Conservation (phyloP, 2,329 filamentous ascomycete species). For the Aspergillus japonicus region DNA sequence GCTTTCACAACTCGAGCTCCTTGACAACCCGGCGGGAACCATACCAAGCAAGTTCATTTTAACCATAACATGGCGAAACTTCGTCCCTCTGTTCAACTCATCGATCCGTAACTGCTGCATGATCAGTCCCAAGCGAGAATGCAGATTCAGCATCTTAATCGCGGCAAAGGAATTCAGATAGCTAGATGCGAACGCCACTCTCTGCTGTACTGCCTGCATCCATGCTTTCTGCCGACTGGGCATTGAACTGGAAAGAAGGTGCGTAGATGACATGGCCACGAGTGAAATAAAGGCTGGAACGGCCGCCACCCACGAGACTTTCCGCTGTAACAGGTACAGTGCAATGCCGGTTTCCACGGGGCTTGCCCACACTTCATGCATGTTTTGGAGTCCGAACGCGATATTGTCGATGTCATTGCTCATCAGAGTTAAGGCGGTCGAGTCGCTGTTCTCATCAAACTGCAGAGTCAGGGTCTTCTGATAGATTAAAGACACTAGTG, state of each 20-base stretch:
- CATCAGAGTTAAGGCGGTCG: constrained; percentile 48
- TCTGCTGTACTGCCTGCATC: background rate
- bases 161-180: background rate
- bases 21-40: too few species aligned
- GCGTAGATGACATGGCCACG: background rate
- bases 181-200: background rate
- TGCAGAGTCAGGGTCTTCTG: constrained; percentile 44
- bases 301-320: too few species aligned
- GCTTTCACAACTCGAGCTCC: background rate
- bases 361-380: constrained; percentile 22
- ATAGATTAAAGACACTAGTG: constrained; percentile 48
- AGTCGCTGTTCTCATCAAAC: constrained; percentile 33
- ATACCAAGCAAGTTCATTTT: constrained; percentile 4
- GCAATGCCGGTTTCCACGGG: background rate
- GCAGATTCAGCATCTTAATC: background rate
- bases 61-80: constrained; percentile 1
- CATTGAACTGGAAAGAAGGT: background rate
- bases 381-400: constrained; percentile 8
- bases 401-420: constrained; percentile 46
- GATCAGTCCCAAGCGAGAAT: background rate
- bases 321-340: background rate
- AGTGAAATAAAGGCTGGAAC: background rate
- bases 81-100: background rate
- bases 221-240: background rate
- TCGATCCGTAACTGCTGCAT: background rate